These are phyloP conservation scores for Claviceps quebecensis DNA, from an alignment of 2,329 filamentous ascomycete species.

Conservation along the genomic window DNA sequence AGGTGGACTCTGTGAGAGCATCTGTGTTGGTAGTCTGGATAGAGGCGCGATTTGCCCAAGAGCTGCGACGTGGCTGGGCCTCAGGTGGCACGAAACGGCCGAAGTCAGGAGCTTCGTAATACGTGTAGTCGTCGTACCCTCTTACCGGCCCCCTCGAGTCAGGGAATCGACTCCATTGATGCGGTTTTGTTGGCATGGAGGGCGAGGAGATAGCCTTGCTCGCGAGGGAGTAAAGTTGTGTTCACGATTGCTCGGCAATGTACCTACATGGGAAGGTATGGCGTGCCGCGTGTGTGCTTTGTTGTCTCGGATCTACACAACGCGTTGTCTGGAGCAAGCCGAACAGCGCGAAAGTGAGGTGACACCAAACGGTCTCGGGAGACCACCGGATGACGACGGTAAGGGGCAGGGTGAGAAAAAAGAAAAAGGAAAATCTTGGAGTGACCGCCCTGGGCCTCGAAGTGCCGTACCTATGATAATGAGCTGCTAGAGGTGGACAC, in stretches of 20 bases:
- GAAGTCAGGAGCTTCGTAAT: constrained; percentile 2
- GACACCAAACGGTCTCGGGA: background rate
- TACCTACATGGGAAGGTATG: background rate
- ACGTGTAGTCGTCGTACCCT: constrained; percentile 6
- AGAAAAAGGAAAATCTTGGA: background rate
- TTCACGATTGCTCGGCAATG: background rate
- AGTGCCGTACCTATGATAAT: background rate
- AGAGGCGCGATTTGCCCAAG: constrained; percentile 37
- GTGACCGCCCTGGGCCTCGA: background rate
- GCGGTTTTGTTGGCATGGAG: constrained; percentile 10
- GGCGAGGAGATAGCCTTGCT: background rate
- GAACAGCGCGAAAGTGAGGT: background rate
- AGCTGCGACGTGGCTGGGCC: constrained; percentile 27
- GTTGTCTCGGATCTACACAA: background rate
- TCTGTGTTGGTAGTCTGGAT: constrained; percentile 42
- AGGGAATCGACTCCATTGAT: constrained; percentile 47
- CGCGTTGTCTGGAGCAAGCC: background rate
- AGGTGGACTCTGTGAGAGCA: constrained; percentile 41
- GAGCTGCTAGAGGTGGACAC: background rate
- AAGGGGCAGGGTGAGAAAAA: background rate
- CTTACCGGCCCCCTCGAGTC: constrained; percentile 16
- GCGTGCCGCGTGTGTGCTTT: background rate
- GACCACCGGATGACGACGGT: background rate
- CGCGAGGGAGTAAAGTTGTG: background rate
- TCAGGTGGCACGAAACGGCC: constrained; percentile 13